These are phyloP conservation scores for Dothiorella sarmentorum DNA, from an alignment of 2,329 filamentous ascomycete species.

Conservation along the genomic window DNA sequence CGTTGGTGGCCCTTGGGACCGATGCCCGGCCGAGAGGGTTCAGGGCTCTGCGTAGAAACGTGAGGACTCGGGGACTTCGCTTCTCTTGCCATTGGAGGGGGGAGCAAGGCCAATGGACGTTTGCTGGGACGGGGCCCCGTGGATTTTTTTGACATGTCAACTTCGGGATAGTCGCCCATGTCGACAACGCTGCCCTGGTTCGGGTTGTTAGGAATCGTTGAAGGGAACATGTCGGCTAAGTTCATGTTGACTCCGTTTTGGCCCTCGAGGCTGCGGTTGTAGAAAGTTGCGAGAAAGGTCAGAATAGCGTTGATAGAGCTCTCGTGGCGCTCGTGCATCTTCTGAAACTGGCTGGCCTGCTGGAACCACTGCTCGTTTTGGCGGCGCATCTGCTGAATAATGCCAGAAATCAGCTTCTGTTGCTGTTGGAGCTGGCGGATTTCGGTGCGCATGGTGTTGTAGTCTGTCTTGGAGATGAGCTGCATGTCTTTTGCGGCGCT, in stretches of 20 bases:
- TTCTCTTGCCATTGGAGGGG: slow-evolving; percentile 32
- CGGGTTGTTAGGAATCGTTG: slow-evolving; percentile 51
- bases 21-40: not conserved
- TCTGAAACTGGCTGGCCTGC: slow-evolving; percentile 85
- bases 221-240: slow-evolving; percentile 78
- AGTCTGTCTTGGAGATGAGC: slow-evolving; percentile 65
- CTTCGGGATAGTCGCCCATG: slow-evolving; percentile 53
- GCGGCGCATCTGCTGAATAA: slow-evolving; percentile 74
- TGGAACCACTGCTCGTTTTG: slow-evolving; percentile 87
- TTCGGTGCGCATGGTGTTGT: slow-evolving; percentile 74
- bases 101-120: slow-evolving; percentile 37
- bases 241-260: slow-evolving; percentile 75
- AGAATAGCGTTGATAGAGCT: slow-evolving; percentile 99
- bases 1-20: slow-evolving; percentile 4
- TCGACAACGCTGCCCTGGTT: slow-evolving; percentile 60
- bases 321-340: slow-evolving; percentile 91
- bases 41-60: not conserved
- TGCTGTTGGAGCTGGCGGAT: slow-evolving; percentile 78
- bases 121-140: slow-evolving; percentile 33
- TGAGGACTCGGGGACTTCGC: slow-evolving; percentile 17
- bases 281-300: slow-evolving; percentile 94
- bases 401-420: slow-evolving; percentile 78
- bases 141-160: slow-evolving; percentile 29
- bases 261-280: slow-evolving; percentile 87
- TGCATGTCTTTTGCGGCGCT: slow-evolving; percentile 40